Evolutionary conservation across 225 moss, liverwort and hornwort species (phyloP).

Genomic region (Polytrichum commune): DNA sequence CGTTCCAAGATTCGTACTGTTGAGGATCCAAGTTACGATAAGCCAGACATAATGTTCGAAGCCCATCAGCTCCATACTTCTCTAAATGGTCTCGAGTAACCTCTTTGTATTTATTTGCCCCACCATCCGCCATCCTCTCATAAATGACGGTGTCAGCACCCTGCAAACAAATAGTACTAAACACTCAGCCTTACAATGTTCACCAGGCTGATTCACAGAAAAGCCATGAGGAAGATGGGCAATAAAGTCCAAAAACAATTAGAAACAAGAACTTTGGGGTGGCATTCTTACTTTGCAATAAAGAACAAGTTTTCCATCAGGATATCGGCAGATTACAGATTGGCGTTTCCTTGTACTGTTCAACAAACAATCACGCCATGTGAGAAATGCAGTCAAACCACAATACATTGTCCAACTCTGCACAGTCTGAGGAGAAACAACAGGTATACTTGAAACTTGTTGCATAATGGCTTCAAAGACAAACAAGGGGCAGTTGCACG

Average conservation of each 20-base stretch:
- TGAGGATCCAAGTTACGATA: slow-evolving; percentile 60
- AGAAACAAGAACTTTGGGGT: no score
- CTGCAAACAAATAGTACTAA: slow-evolving; percentile 27
- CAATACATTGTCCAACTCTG: no score
- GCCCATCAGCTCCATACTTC: slow-evolving; percentile 88
- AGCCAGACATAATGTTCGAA: slow-evolving; percentile 86
- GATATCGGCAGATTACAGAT: slow-evolving; percentile 90
- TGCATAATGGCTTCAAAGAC: no score
- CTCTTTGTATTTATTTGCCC: slow-evolving; percentile 64
- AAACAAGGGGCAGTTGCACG: no score
- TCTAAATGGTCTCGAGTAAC: slow-evolving; percentile 87
- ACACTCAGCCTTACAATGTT: no score
- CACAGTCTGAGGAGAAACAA: no score
- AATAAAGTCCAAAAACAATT: no score
- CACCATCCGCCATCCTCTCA: slow-evolving; percentile 78
- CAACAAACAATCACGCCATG: slow-evolving; percentile 11
- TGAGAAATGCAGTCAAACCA: no score
- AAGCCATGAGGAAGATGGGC: no score
- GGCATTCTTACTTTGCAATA: slow-evolving; percentile 71
- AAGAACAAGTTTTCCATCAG: slow-evolving; percentile 69
- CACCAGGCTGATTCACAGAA: no score
- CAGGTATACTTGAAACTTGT: no score
- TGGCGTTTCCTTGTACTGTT: slow-evolving; percentile 86
- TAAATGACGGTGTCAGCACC: slow-evolving; percentile 93
- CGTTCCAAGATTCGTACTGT: slow-evolving; percentile 81